Percentiles rank a stretch among this genome's conserved stretches.
Conservation (phyloP, 768 basidiomycete species). For the Postia placenta region DNA sequence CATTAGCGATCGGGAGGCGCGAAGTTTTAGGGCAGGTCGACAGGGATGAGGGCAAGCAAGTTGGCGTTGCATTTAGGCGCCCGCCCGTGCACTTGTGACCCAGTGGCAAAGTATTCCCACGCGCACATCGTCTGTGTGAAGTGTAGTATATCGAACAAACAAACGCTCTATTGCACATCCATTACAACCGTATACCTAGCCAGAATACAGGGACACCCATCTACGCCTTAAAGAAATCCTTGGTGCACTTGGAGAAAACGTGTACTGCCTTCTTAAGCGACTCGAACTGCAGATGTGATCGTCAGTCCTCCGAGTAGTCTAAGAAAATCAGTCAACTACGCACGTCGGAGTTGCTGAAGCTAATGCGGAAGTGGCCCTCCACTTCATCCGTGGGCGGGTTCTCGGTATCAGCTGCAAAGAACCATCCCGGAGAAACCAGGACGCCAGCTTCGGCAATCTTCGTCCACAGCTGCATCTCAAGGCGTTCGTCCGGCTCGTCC, state of each 20-base stretch:
- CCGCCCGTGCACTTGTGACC: not conserved
- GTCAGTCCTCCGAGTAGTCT: not conserved
- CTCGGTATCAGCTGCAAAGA: slow-evolving; percentile 34
- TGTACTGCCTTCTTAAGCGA: slow-evolving; percentile 40
- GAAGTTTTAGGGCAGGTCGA: slow-evolving; percentile 34
- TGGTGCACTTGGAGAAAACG: slow-evolving; percentile 39
- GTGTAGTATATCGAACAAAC: too few relatives aligned
- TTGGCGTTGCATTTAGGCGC: slow-evolving; percentile 10
- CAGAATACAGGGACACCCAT: too few relatives aligned
- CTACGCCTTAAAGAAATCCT: slow-evolving; percentile 33
- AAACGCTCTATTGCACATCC: too few relatives aligned
- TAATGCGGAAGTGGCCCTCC: slow-evolving; percentile 50
- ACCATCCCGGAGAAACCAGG: slow-evolving; percentile 56
- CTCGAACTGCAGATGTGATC: slow-evolving; percentile 13
- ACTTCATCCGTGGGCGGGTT: slow-evolving; percentile 17
- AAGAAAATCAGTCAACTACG: slow-evolving; percentile 13
- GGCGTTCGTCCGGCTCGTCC: slow-evolving; percentile 33
- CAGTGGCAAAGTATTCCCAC: not conserved
- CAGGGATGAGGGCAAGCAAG: slow-evolving; percentile 36
- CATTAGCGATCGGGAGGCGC: slow-evolving; percentile 17
- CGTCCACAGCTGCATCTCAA: slow-evolving; percentile 56
- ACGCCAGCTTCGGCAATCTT: slow-evolving; percentile 56
- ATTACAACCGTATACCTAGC: too few relatives aligned
- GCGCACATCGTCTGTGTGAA: too few relatives aligned
- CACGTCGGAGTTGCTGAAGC: slow-evolving; percentile 51